Base-by-base conservation (phyloP, 306 rosid genomes). In the Prunus padus region DNA sequence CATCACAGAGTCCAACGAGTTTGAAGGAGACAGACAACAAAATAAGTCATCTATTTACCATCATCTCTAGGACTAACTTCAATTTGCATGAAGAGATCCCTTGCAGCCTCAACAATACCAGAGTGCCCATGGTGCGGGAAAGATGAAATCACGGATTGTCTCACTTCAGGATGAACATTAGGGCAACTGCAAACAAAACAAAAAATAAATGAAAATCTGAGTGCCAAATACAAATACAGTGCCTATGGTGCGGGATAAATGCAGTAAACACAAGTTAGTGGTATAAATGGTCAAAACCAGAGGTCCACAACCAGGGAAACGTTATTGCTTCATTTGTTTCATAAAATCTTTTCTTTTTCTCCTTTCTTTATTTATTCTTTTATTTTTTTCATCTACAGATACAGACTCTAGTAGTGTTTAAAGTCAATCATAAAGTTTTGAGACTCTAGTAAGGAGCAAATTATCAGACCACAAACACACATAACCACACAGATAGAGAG, bases 41-140 rank as follows among this genome's bases (percentile, higher is more conserved):
- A 68, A 62, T n/a, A 62, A 50, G 65, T 72, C 33, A 73, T 60
- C 45, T 68, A 81, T 71, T 60, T 82, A 93, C 96, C 95, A 81
- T 74, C 93, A 82, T 71, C 79, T 55, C 64, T 82, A 63, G 84
- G 76, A 73, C 78, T 83, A 79, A 93, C 96, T 77, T 89, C 98
- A 79, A 93, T 87, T 88, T 89, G 92, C 86, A 69, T 84, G 79
- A 80, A 93, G 73, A 93, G 85, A 72, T 93, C 97, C 44, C 96
- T 84, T 57, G 97, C 92, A 73, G 98, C 92, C 86, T 81, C 88
- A 70, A 87, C 93, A 73, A 93, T 88, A 59, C 98, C 98, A 13
- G 97, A 88, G 86, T 93, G 98, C 50, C 90, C 97, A 72, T 81
- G 72, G 84, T 89, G 98, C 10, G 98, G 97, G 78, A 87, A 87